Conservation (phyloP, 2,329 filamentous ascomycete species). For the Annulohypoxylon truncatum region DNA sequence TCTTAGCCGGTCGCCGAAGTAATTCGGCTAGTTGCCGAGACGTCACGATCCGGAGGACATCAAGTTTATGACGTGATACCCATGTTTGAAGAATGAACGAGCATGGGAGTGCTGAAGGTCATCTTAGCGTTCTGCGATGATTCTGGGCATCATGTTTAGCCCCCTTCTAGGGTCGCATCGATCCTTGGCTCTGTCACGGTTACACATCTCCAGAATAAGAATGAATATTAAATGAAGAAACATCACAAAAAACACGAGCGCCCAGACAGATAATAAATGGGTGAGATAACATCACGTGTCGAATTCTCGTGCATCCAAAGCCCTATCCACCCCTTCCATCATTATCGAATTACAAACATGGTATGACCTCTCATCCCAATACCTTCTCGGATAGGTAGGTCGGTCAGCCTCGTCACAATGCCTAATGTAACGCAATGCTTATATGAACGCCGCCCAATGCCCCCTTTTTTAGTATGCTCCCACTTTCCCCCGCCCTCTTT, state of each 20-base stretch:
- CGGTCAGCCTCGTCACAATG: constrained; percentile 22
- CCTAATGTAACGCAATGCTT: constrained; percentile 38
- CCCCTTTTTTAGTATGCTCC: constrained; percentile 16
- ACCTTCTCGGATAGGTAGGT: constrained; percentile 21
- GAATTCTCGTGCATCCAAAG: constrained; percentile 25
- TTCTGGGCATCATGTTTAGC: not conserved
- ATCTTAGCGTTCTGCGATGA: not conserved
- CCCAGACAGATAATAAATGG: constrained; percentile 18
- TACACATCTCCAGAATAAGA: constrained; percentile 2
- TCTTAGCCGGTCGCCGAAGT: constrained; percentile 4
- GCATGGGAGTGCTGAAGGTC: not conserved
- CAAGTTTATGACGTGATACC: constrained; percentile 18
- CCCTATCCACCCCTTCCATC: constrained; percentile 15
- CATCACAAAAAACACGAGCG: constrained; percentile 1
- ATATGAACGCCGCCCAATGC: constrained; percentile 37
- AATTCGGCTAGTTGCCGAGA: constrained; percentile 5
- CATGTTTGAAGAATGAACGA: constrained; percentile 7
- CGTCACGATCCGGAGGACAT: not conserved
- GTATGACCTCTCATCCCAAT: constrained; percentile 5
- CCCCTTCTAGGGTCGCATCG: not conserved
- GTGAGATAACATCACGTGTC: constrained; percentile 35
- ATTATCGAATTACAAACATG: constrained; percentile 22
- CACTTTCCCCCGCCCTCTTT: not conserved
- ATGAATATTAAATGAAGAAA: constrained; percentile 8
- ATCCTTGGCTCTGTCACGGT: not conserved